These are phyloP conservation scores for Hypoxylon sp. DNA, from an alignment of 2,329 filamentous ascomycete genomes.

Conservation along the genomic window DNA sequence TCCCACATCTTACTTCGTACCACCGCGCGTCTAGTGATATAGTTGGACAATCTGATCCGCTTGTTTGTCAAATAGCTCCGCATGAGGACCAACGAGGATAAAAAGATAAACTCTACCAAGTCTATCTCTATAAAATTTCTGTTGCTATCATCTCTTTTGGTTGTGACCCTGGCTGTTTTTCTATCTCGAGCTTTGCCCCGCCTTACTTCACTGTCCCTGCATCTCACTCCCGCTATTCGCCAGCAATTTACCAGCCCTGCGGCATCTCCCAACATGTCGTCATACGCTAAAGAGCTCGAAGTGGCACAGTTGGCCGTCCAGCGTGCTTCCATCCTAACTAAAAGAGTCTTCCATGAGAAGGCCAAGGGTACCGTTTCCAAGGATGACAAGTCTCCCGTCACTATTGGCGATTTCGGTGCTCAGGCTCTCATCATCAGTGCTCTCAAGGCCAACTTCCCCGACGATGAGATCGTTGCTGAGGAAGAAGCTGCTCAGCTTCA, in stretches of 20 bases:
- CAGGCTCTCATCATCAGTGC: constrained; percentile 95
- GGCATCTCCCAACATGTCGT: constrained; percentile 45
- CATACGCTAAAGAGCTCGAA: constrained; percentile 74
- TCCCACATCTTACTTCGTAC: constrained; percentile 1
- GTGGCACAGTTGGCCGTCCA: constrained; percentile 80
- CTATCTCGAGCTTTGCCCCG: constrained; percentile 45
- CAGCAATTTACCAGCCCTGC: constrained; percentile 24
- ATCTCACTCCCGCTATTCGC: constrained; percentile 31
- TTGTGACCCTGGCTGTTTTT: constrained; percentile 42
- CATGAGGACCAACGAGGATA: constrained; percentile 34
- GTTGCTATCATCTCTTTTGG: constrained; percentile 37
- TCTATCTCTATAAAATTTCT: constrained; percentile 25
- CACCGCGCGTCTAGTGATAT: background rate
- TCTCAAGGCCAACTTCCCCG: constrained; percentile 86
- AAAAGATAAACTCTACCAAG: constrained; percentile 15
- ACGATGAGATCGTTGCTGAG: constrained; percentile 92
- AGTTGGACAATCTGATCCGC: background rate
- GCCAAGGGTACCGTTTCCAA: constrained; percentile 95
- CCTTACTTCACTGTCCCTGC: constrained; percentile 42
- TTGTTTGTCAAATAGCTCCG: constrained; percentile 9
- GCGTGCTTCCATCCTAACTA: constrained; percentile 76
- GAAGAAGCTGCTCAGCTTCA: constrained; percentile 88
- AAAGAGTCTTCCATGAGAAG: constrained; percentile 83
- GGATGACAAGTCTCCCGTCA: constrained; percentile 95
- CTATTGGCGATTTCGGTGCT: constrained; percentile 96